Percentiles rank a stretch among this genome's conserved stretches.
phyloP scores from a whole-genome alignment of 371 early-diverging fungal genomes.

The Mucor lusitanicus region DNA sequence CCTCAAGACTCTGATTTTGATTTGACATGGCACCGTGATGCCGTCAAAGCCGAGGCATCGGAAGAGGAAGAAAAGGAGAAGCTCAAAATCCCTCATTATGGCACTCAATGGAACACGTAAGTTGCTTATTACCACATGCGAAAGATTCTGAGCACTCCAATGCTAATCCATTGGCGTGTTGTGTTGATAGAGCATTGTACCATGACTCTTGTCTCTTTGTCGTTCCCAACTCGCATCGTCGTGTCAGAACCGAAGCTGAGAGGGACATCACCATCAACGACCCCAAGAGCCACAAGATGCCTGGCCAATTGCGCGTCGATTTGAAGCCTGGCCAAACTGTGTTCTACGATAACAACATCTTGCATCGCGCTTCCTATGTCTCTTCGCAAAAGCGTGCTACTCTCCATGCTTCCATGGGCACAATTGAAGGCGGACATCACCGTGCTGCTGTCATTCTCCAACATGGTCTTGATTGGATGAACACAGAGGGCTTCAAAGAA shows the following conservation, averaged over 20 bases:
- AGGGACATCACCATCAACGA: slow-evolving; percentile 52
- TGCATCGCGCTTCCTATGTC: slow-evolving; percentile 57
- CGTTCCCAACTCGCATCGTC: slow-evolving; percentile 52
- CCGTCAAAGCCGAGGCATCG: slow-evolving; percentile 45
- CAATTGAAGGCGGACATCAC: slow-evolving; percentile 54
- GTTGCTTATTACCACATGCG: no score
- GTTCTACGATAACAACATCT: slow-evolving; percentile 60
- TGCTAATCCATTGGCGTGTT: no score
- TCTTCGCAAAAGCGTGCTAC: slow-evolving; percentile 49
- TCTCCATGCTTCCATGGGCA: slow-evolving; percentile 60
- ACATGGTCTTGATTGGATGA: slow-evolving; percentile 59
- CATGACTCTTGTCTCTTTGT: slow-evolving; percentile 55
- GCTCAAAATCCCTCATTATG: slow-evolving; percentile 54
- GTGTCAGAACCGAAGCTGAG: slow-evolving; percentile 48
- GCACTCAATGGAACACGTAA: slow-evolving; percentile 65
- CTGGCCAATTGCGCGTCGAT: slow-evolving; percentile 41
- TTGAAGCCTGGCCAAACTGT: slow-evolving; percentile 59
- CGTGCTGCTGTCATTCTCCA: slow-evolving; percentile 57
- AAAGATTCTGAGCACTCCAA: no score
- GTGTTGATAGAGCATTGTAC: no score
- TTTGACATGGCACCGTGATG: slow-evolving; percentile 60
- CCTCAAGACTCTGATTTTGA: slow-evolving; percentile 54
- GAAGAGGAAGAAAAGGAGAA: slow-evolving; percentile 46
- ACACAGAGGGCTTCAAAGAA: slow-evolving; percentile 34
- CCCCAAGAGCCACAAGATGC: slow-evolving; percentile 54